Evolutionary conservation across 202 grass and related monocot genomes (phyloP), one percentile per base, ranked within the genome.

Genomic region (Panicum hallii): DNA sequence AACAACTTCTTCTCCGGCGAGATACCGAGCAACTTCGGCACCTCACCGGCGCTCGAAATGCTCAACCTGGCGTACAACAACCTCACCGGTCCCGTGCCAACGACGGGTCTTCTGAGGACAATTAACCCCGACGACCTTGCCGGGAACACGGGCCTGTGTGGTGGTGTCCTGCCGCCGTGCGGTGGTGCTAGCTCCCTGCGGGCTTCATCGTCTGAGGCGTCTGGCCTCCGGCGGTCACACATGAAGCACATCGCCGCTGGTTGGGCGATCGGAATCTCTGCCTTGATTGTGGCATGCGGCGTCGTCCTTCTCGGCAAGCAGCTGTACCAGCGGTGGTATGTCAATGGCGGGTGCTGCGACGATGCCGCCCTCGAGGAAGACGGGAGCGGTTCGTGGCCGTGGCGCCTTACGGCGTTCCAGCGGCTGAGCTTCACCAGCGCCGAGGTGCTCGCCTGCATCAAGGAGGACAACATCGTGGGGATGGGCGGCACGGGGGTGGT

Each of bases 401-500:
- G 96, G 96, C 91, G 91, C 43, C 62, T 99, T 11, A 99, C 91
- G 5, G 91, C 88, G 9, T 99, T 99, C 85, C 97, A 99, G 82
- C 73, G 93, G 81, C 60, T 99, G 60, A 94, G 78, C 42, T 99
- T 99, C 87, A 95, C 97, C 6, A 96, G 93, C 87, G 82, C 81
- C 61, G 97, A 96, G 83, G 93, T 99, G 79, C 79, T 99, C 4
- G 88, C 93, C 1, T 99, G 93, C 83, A 81, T 99, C 84, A 99
- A 99, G 79, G 97, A 99, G 80, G 88, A 75, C 38, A 99, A 99
- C 90, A 84, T 96, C 34, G 84, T 99, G 36, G 97, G 97, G 40
- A 99, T 99, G 91, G 97, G 97, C 60, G 97, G 91, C 55, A 91
- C 87, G 2, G 97, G 97, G 1, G 86, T 99, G 50, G 97, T 99